These are phyloP conservation scores for Pholiota adiposa DNA, from an alignment of 1,284 basidiomycete species.

Conservation along the genomic window DNA sequence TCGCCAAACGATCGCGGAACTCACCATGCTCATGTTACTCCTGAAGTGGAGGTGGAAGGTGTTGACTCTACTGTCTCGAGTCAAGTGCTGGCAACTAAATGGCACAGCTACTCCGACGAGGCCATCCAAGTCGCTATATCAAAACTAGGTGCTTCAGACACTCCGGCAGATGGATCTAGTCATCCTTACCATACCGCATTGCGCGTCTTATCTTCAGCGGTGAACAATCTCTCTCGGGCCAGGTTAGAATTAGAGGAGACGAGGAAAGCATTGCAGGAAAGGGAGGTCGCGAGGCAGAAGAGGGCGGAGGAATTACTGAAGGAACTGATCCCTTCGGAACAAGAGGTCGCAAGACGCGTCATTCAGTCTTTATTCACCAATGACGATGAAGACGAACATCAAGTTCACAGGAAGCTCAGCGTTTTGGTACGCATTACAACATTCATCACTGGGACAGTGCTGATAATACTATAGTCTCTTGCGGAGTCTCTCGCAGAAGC, in stretches of 20 bases:
- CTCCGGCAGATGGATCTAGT: constrained; percentile 47
- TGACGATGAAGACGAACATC: constrained; percentile 57
- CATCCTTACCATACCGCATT: constrained; percentile 71
- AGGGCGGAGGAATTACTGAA: constrained; percentile 57
- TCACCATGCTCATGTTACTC: constrained; percentile 36
- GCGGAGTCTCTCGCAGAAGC: constrained; percentile 74
- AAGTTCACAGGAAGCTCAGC: constrained; percentile 60
- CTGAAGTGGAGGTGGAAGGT: constrained; percentile 30
- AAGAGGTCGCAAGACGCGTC: constrained; percentile 65
- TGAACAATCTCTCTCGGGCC: constrained; percentile 57
- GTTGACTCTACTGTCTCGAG: constrained; percentile 33
- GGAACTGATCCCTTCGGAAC: constrained; percentile 63
- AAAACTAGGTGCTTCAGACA: constrained; percentile 41
- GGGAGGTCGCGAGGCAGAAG: constrained; percentile 51
- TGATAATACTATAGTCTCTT: constrained; percentile 53
- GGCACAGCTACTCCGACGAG: constrained; percentile 76
- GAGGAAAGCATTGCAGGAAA: constrained; percentile 55
- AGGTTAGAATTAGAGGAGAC: constrained; percentile 67
- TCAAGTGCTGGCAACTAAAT: constrained; percentile 62
- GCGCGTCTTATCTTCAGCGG: constrained; percentile 69
- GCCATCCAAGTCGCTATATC: constrained; percentile 67
- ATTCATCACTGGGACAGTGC: constrained; percentile 2
- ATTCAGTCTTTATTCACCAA: constrained; percentile 70
- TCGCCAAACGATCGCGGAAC: constrained; percentile 40
- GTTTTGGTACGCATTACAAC: constrained; percentile 47